Base-by-base conservation (phyloP, 2,329 filamentous ascomycete species). In the Periconia sp. region DNA sequence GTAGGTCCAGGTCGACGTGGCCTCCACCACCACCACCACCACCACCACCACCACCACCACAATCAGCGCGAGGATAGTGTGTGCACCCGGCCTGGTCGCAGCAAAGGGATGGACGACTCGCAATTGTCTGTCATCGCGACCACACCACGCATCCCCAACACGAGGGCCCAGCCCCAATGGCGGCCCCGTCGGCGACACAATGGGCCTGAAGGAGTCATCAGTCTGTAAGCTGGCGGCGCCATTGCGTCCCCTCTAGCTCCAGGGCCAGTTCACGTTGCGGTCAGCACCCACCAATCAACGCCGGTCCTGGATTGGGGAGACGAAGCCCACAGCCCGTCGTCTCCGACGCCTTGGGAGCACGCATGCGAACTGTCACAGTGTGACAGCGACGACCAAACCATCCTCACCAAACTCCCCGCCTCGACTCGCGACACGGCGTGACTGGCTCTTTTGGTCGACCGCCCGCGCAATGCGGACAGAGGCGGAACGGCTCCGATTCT, bases 301-400 rank as follows among this genome's bases (percentile, higher is more conserved):
- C 18, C 36, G 36, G 36, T 48, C 54, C 54, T 52, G 26, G 26
- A 35, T 41, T 34, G 21, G 46, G 54, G 51, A 54, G 51, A 54
- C 54, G 51, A 54, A 46, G 41, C 18, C 48, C 42, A 38, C 41
- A 45, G 18, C 45, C 47, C 39, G 40, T 55, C 51, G 51, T 55
- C 51, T 57, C 54, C 54, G 37, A 26, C 12, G 28, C 15, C 22
- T 29, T 46, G 54, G 54, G 46, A 44, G 46, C 39, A 30, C 30
- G 17, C 38, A 16, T 42, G 43, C 37, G 39, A 40, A 22, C 7
- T 43, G 43, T 47, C 33, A 33, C 43, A 41, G 24, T 39, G 5
- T 50, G 42, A 43, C 42, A 44, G 46, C 41, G 23, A 34, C 37
- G 9, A 17, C 32, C 26, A 38, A 41, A 28, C 32, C 15, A 41